Evolutionary conservation across 805 yeast species (phyloP).

Genomic region (Yamadazyma akitaensis): DNA sequence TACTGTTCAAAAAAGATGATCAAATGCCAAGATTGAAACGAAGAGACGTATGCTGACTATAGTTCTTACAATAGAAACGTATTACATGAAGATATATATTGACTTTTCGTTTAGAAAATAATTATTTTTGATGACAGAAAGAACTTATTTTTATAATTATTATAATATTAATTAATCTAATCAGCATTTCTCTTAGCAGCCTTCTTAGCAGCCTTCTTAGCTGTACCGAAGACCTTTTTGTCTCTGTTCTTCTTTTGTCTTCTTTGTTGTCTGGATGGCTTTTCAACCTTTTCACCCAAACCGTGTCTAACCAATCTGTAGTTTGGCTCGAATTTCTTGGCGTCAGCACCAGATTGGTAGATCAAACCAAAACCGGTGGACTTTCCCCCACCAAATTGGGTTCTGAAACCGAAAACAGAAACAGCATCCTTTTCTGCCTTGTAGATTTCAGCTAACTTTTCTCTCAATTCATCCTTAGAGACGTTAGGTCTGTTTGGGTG

Average conservation of each 20-base stretch:
- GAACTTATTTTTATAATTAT: constrained; percentile 5
- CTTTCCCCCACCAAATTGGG: constrained; percentile 99
- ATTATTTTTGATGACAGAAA: constrained; percentile 4
- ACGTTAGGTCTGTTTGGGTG: constrained; percentile 99
- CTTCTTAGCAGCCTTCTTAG: constrained; percentile 88
- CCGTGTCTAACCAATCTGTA: constrained; percentile 99
- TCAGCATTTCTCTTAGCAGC: constrained; percentile 89
- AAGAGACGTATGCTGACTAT: neutral
- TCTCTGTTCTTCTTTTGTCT: constrained; percentile 99
- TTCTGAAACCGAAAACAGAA: constrained; percentile 98
- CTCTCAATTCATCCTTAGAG: constrained; percentile 98
- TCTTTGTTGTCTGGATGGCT: constrained; percentile 99
- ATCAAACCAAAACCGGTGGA: constrained; percentile 99
- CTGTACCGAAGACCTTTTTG: constrained; percentile 98
- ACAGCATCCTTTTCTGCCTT: constrained; percentile 90
- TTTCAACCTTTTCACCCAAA: constrained; percentile 92
- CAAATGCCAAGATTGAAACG: too few species aligned
- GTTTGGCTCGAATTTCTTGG: constrained; percentile 97
- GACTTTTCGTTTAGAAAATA: constrained; percentile 9
- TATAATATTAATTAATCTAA: constrained; percentile 34
- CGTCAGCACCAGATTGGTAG: constrained; percentile 96
- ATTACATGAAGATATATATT: constrained; percentile 11
- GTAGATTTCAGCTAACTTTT: constrained; percentile 83
- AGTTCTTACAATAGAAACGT: neutral
- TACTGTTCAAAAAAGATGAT: neutral